These are phyloP conservation scores for Rhizophagus clarus DNA, from an alignment of 192 early-diverging fungal species.

Conservation along the genomic window DNA sequence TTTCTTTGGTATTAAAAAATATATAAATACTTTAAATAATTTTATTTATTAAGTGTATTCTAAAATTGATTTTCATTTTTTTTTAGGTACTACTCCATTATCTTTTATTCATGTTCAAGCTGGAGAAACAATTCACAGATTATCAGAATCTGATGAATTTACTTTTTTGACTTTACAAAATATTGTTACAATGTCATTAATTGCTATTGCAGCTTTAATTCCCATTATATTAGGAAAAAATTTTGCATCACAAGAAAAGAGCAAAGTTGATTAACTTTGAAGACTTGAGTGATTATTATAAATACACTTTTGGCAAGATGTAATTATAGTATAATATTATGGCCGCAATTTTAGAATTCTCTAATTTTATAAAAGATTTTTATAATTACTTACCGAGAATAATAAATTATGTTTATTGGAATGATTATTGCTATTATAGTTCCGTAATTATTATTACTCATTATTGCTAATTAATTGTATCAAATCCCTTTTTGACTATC, in stretches of 20 bases:
- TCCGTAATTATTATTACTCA: no score
- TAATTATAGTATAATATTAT: no score
- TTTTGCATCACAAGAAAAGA: slow-evolving; percentile 1
- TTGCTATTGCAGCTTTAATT: slow-evolving; percentile 19
- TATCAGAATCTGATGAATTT: slow-evolving; percentile 44
- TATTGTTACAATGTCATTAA: slow-evolving; percentile 33
- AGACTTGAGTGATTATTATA: no score
- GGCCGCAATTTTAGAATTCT: no score
- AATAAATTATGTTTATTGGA: no score
- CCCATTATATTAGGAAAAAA: slow-evolving; percentile 1
- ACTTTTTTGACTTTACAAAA: slow-evolving; percentile 43
- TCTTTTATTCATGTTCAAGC: slow-evolving; percentile 45
- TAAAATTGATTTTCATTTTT: background rate
- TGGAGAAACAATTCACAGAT: slow-evolving; percentile 42
- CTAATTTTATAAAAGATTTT: no score
- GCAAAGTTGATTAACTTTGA: background rate
- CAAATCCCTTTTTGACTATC: no score
- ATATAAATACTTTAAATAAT: background rate
- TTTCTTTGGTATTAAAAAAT: slow-evolving; percentile 7
- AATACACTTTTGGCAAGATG: no score
- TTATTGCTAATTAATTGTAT: no score
- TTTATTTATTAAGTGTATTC: background rate
- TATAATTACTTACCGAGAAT: no score
- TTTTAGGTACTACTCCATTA: slow-evolving; percentile 43
- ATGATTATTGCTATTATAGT: no score